Base-by-base conservation (phyloP, 768 basidiomycete species). In the Pisolithus microcarpus region DNA sequence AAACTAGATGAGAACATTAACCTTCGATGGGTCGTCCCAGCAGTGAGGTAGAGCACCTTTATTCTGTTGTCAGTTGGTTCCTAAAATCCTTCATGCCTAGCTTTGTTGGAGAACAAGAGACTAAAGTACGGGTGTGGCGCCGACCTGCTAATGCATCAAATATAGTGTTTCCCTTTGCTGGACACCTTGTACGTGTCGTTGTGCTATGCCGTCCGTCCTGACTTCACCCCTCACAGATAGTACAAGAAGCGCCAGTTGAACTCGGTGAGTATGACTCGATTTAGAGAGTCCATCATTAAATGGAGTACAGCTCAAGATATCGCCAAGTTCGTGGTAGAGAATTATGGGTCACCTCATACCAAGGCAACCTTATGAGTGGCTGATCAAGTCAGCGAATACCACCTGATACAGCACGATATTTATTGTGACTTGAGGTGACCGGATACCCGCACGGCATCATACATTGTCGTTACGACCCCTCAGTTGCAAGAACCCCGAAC, bases 1-100 rank as follows among this genome's bases (percentile, higher is more conserved):
- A 49, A 23, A 30, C n/a, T 70, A 38, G 65, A 68, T 24, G 54
- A 59, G 11, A 15, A 38, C 23, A 65, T 68, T 28, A 43, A 59
- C 7, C 56, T 68, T 6, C 53, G 60, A 48, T 68, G 67, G 67
- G 23, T 70, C 2, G 46, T 68, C 24, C 66, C 67, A 13, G 48
- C 52, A 7, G 6, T 48, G 21, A 51, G 56, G 63, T 65, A 21
- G 21, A 57, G 48, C 10, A 4, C 24, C 13, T 5, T 31, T 31
- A 42, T 13, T 50, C 11, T 42, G 18, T 28, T 38, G 23, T 36
- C 21, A 13, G 26, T 38, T 15, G 3, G n/a, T 23, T 31, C 9
- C 38, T 56, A 39, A 52, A 7, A 5, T 18, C 28, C 24, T 16
- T 36, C 28, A 34, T 2, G 9, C 24, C 21, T 19, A 68, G 66